Base-by-base conservation (phyloP, 768 basidiomycete genomes). In the Russula griseocarnosa region DNA sequence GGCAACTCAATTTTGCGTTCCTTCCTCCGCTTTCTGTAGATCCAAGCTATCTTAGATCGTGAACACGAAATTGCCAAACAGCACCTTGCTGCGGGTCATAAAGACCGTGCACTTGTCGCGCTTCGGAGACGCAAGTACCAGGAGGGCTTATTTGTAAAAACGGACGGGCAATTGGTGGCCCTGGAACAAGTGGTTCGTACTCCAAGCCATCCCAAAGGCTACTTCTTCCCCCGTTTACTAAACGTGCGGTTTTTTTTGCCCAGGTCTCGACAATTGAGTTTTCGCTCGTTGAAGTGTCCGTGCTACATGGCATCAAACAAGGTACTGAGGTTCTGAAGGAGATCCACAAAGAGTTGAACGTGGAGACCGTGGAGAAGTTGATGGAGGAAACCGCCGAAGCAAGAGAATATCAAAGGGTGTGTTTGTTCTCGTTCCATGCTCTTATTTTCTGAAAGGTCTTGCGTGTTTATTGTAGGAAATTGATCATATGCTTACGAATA, bases 211-310 rank as follows among this genome's bases (percentile, higher is more conserved):
- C 28, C 36, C 36, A 36, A 36, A 11, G 13, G 11, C 13, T 36
- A 36, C 13, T 14, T 13, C 36, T 36, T n/a, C n/a, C 18, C 28
- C 60, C 32, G 1, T 30, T 44, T 13, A 26, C 55, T 55, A 18
- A 53, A 54, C 24, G 14, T 16, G 34, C 32, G 42, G 20, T 4
- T 36, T 18, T 30, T 4, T 36, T 18, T 30, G 26, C 24, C 8
- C 70, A 99, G 96, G 94, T 98, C 28, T 91, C 93, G 4, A 91
- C 89, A 0, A 97, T 99, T 70, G 97, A 99, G 74, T 98, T 97
- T 77, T 94, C 97, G 8, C 80, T 95, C 55, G 86, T 98, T 24
- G 92, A 98, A 74, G 85, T 91, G 51, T 94, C 94, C 3, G 91
- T 99, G 11, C 71, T 98, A 38, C 92, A 93, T 73, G 97, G 96